Base-by-base conservation (phyloP, 495 filamentous ascomycete genomes). In the Annulohypoxylon stygium region DNA sequence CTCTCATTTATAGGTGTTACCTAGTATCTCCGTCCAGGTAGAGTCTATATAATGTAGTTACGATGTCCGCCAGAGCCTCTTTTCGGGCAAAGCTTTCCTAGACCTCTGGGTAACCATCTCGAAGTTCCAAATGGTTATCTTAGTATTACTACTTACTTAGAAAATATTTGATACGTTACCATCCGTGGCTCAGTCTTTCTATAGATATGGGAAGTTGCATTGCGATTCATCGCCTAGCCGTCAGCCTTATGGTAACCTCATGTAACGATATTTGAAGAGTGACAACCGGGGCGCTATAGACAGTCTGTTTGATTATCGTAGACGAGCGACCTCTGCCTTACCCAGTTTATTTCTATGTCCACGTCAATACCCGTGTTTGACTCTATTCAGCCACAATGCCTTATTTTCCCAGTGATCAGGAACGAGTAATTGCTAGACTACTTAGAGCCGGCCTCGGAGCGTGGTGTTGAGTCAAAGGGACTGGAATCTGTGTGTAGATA, bases 311-410 rank as follows among this genome's bases (percentile, higher is more conserved):
- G 61, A 70, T 65, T 34, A 8, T 20, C 9, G n/a, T 20, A n/a
- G 16, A 16, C 20, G 37, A 43, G 16, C 4, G 16, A 55, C 20
- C 18, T 26, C 14, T 55, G 36, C 39, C 54, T 65, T 62, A 45
- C 11, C 18, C 25, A 36, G 14, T 39, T 26, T 25, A 39, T 7
- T 6, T 4, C n/a, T 33, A 57, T 34, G 47, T 48, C 64, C 69
- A 71, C 69, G 69, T 71, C 69, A 71, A 62, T 47, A 18, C 43
- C 63, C 69, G 69, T 67, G 69, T 71, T 71, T 71, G 69, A 48
- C 4, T 20, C 26, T 20, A 26, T 36, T 25, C 45, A 12, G 48
- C 48, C 26, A 51, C 16, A 50, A 26, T n/a, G 36, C 30, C 26
- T 8, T 34, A 20, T 23, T 23, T 18, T 36, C n/a, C 33, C 45